phyloP scores from a whole-genome alignment of 2,329 filamentous ascomycete genomes.

The Aspergillus sp. region DNA sequence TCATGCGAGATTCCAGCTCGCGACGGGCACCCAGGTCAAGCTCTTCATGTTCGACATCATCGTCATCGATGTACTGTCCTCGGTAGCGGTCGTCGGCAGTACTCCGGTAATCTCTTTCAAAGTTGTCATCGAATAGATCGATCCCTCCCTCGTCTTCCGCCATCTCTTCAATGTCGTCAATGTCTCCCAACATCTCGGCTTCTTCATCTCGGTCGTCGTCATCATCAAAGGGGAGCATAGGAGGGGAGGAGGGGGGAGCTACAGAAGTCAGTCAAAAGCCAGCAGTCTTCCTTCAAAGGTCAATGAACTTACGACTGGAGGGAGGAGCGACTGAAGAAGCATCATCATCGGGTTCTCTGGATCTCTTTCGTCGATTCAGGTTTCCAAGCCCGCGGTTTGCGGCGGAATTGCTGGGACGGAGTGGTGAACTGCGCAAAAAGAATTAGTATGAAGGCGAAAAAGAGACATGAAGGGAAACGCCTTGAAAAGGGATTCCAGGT shows the following conservation, averaged over 20 bases:
- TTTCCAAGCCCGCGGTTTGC: slow-evolving; percentile 70
- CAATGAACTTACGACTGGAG: slow-evolving; percentile 58
- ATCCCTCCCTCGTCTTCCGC: slow-evolving; percentile 70
- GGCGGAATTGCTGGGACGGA: slow-evolving; percentile 76
- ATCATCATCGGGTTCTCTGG: slow-evolving; percentile 64
- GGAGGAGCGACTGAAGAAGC: slow-evolving; percentile 60
- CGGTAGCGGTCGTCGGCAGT: slow-evolving; percentile 53
- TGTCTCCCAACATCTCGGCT: slow-evolving; percentile 60
- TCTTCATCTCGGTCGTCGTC: slow-evolving; percentile 52
- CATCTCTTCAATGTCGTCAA: slow-evolving; percentile 67
- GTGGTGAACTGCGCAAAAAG: slow-evolving; percentile 65
- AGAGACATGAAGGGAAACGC: neutral
- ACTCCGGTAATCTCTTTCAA: slow-evolving; percentile 60
- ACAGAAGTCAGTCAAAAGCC: slow-evolving; percentile 13
- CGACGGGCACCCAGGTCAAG: slow-evolving; percentile 58
- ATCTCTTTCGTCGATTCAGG: slow-evolving; percentile 59
- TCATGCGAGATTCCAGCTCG: slow-evolving; percentile 61
- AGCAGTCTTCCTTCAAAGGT: neutral
- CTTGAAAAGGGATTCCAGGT: neutral
- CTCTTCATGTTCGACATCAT: slow-evolving; percentile 63
- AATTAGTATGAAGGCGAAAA: neutral
- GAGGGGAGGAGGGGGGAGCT: slow-evolving; percentile 60
- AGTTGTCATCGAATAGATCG: slow-evolving; percentile 67
- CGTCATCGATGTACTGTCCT: slow-evolving; percentile 62
- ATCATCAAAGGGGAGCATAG: slow-evolving; percentile 52